Base-by-base conservation (phyloP, 2,329 filamentous ascomycete species). In the Penicillium sp. region DNA sequence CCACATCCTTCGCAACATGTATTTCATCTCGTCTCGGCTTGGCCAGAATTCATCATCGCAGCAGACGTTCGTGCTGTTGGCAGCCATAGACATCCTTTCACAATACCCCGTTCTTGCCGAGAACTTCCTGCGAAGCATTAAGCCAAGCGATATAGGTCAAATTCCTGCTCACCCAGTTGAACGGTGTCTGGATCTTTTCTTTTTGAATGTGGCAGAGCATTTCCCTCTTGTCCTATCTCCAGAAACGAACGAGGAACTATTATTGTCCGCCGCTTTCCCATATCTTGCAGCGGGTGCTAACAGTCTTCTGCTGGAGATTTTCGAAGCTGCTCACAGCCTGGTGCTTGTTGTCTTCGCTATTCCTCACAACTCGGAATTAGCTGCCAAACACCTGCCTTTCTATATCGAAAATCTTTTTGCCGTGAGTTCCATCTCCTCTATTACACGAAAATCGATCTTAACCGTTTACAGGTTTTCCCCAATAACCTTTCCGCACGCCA, bases 281-380 rank as follows among this genome's bases (percentile, higher is more conserved):
- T 94, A 96, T 68, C 83, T 97, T 3, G 78, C 80, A 41, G 76
- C 82, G n/a, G 82, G 80, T 26, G 79, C 79, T 17, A 82, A 84
- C 60, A 75, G 77, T 22, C 75, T 82, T 43, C 78, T 89, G 10
- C 74, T 87, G 2, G 82, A 86, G 38, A 84, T 95, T n/a, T 96
- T 95, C 65, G 92, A 97, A 73, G 86, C 92, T 1, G 90, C 91
- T 0, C 92, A 97, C 74, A 89, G 88, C 61, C 84, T 92, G 40
- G 84, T 90, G 61, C 83, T 97, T 6, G 86, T 92, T 1, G 86
- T 90, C 4, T 84, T 96, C 43, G 89, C 89, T 0, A 88, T 89
- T 49, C 90, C 91, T 0, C 86, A 89, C 60, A 92, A 91, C 64
- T 85, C 87, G 17, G 75, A 83, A 16, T 76, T 95, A 22, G 87